These are phyloP conservation scores for Pseudozyma hubeiensis DNA, from an alignment of 1,284 basidiomycete genomes.

Conservation along the genomic window DNA sequence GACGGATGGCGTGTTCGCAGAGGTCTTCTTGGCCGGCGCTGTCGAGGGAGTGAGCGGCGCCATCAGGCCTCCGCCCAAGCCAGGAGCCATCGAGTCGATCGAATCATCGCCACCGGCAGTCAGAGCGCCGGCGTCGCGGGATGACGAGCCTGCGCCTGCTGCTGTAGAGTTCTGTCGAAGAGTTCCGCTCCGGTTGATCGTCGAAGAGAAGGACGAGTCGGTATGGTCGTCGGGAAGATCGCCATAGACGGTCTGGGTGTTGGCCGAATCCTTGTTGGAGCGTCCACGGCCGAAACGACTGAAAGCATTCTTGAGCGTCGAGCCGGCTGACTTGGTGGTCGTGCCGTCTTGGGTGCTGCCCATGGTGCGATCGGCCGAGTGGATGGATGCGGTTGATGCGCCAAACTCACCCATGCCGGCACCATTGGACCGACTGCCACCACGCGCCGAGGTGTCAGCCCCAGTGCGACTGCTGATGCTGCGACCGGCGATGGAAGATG, in stretches of 20 bases:
- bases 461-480: conserved; percentile 47
- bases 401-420: conserved; percentile 54
- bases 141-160: conserved; percentile 16
- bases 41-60: conserved; percentile 51
- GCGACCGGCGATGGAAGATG: conserved; percentile 35
- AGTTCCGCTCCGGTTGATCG: conserved; percentile 30
- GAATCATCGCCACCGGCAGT: conserved; percentile 37
- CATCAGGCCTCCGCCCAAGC: conserved; percentile 48
- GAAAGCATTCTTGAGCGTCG: conserved; percentile 57
- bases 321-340: conserved; percentile 45
- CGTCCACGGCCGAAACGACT: conserved; percentile 54
- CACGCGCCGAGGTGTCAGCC: conserved; percentile 20
- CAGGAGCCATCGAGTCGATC: conserved; percentile 41
- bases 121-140: conserved; percentile 14
- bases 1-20: conserved; percentile 9
- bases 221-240: conserved; percentile 39
- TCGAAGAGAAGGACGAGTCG: conserved; percentile 43
- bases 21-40: conserved; percentile 19
- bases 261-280: conserved; percentile 47
- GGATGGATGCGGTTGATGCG: conserved; percentile 47
- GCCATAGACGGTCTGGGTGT: conserved; percentile 53
- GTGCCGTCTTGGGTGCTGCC: conserved; percentile 26
- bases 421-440: conserved; percentile 21
- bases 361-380: conserved; percentile 43
- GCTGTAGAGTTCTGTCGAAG: conserved; percentile 34